These are phyloP conservation scores for Fragilariopsis cylindrus DNA, from an alignment of 108 stramenopile species.

Conservation along the genomic window DNA sequence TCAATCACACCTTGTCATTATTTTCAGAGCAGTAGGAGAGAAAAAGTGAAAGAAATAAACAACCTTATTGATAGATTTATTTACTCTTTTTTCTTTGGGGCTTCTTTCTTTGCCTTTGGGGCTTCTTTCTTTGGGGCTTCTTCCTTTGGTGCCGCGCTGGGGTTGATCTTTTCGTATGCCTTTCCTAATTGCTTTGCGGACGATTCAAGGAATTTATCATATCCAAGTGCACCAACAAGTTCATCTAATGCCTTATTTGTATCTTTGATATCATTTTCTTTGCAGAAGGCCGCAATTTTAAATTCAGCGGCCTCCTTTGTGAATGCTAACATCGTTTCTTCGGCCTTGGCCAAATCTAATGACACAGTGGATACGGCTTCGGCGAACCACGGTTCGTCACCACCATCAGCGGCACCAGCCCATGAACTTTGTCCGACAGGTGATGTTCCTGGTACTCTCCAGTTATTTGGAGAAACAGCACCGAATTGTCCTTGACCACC, in stretches of 20 bases:
- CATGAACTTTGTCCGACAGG: slow-evolving; percentile 84
- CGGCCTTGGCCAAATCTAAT: slow-evolving; percentile 84
- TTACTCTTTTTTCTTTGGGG: not conserved
- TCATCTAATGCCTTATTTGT: slow-evolving; percentile 66
- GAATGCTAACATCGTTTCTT: slow-evolving; percentile 88
- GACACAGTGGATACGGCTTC: slow-evolving; percentile 90
- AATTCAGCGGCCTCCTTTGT: slow-evolving; percentile 89
- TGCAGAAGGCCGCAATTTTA: slow-evolving; percentile 84
- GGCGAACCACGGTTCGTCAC: slow-evolving; percentile 92
- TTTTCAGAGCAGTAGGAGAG: too few species aligned
- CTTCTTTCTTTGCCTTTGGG: not conserved
- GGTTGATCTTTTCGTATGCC: slow-evolving; percentile 70
- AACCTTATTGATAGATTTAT: not conserved
- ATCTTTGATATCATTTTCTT: slow-evolving; percentile 56
- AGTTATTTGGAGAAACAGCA: slow-evolving; percentile 85
- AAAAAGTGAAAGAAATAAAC: too few species aligned
- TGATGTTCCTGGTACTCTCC: slow-evolving; percentile 88
- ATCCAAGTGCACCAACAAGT: slow-evolving; percentile 80
- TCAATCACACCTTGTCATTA: too few species aligned
- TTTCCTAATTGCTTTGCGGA: slow-evolving; percentile 73
- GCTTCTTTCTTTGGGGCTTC: not conserved
- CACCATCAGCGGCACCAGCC: slow-evolving; percentile 81
- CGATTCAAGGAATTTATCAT: slow-evolving; percentile 81
- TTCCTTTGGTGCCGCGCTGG: slow-evolving; percentile 39
- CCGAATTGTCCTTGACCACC: slow-evolving; percentile 93